Conservation (phyloP, 345 rosid species). For the Clausena lansium region DNA sequence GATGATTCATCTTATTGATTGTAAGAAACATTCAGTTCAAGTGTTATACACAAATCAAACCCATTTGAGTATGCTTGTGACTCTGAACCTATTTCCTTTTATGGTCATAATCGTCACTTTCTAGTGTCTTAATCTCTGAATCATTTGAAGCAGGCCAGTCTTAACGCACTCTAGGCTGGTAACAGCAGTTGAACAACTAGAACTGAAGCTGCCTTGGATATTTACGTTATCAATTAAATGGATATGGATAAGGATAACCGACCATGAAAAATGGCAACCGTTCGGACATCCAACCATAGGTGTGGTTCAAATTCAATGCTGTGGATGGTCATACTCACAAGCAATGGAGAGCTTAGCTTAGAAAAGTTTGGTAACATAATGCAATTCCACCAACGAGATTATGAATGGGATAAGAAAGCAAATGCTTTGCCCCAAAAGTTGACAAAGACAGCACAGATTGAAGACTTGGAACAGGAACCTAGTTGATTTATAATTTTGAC, state of each 20-base stretch:
- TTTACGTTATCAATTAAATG: background rate
- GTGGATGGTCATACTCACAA: too few species aligned
- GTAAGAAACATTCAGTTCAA: background rate
- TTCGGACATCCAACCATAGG: background rate
- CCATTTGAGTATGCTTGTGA: background rate
- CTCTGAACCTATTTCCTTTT: background rate
- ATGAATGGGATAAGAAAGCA: background rate
- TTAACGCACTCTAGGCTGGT: background rate
- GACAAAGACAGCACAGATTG: background rate
- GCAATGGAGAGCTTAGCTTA: too few species aligned
- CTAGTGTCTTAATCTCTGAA: background rate
- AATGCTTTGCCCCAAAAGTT: background rate
- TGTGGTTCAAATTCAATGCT: background rate
- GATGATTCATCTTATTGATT: background rate
- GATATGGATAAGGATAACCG: too few species aligned
- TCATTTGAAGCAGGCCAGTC: background rate
- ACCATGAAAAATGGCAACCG: background rate
- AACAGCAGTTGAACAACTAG: too few species aligned
- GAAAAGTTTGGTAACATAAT: too few species aligned
- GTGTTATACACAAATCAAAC: background rate
- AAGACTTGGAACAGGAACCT: background rate
- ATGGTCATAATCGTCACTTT: background rate
- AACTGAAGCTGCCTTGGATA: background rate
- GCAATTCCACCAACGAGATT: background rate
- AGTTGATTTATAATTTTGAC: background rate